Evolutionary conservation across 2,329 filamentous ascomycete genomes (phyloP).

Genomic region (Lasiodiplodia gonubiensis): DNA sequence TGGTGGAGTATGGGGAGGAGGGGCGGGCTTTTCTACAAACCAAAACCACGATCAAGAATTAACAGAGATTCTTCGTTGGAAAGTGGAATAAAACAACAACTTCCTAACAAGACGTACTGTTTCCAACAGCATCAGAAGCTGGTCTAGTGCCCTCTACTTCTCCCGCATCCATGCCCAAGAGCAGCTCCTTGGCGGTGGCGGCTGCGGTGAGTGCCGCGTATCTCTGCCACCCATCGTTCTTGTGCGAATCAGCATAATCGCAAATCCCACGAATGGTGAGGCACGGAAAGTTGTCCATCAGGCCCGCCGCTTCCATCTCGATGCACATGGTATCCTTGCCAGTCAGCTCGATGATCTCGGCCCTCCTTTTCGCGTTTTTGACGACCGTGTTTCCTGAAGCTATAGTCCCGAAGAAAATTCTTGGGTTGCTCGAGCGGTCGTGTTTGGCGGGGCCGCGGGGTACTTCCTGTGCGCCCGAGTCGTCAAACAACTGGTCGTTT

Average conservation of each 20-base stretch:
- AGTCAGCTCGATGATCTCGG: not conserved
- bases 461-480: no score
- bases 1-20: no score
- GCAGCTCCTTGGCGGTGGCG: conserved; percentile 33
- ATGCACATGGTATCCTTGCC: conserved; percentile 31
- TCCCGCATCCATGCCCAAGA: not conserved
- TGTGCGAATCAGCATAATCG: conserved; percentile 38
- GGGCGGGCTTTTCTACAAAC: no score
- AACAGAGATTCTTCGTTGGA: no score
- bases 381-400: not conserved
- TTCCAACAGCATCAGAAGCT: not conserved
- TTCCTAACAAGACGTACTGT: not conserved
- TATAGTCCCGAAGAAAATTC: not conserved
- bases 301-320: conserved; percentile 30
- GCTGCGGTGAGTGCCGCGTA: conserved; percentile 34
- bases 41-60: no score
- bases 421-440: not conserved
- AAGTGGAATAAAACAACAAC: no score
- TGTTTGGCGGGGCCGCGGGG: no score
- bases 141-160: not conserved
- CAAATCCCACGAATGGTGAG: conserved; percentile 38
- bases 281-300: conserved; percentile 36
- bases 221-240: conserved; percentile 36
- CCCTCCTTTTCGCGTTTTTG: not conserved
- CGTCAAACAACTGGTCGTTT: not conserved